phyloP scores from a whole-genome alignment of 768 basidiomycete species.

The Naematelia encephala region DNA sequence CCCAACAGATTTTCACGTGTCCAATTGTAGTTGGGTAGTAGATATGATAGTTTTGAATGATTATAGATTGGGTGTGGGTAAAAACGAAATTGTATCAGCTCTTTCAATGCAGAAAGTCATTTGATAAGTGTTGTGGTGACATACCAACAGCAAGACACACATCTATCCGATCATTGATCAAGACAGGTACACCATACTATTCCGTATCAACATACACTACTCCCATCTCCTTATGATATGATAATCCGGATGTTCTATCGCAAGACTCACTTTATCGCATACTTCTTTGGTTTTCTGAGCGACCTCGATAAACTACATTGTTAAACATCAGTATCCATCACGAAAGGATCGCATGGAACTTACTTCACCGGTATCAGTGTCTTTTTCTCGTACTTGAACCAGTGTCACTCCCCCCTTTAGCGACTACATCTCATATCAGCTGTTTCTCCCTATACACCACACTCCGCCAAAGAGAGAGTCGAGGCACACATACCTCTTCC shows the following conservation, averaged over 20 bases:
- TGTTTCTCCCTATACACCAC: not conserved
- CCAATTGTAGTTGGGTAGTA: too few relatives aligned
- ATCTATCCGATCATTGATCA: slow-evolving; percentile 69
- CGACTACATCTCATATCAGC: slow-evolving; percentile 55
- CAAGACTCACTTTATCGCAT: slow-evolving; percentile 60
- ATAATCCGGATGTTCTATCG: too few relatives aligned
- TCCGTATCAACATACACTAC: slow-evolving; percentile 54
- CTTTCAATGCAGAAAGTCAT: not conserved
- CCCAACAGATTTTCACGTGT: too few relatives aligned
- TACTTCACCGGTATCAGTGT: slow-evolving; percentile 73
- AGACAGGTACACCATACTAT: slow-evolving; percentile 69
- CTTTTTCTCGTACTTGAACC: slow-evolving; percentile 86
- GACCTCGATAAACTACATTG: slow-evolving; percentile 77
- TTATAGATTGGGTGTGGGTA: too few relatives aligned
- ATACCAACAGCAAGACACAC: slow-evolving; percentile 74
- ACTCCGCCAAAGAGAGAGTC: not conserved
- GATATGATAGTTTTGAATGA: too few relatives aligned
- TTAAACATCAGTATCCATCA: too few relatives aligned
- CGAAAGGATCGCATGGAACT: too few relatives aligned
- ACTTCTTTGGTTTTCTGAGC: slow-evolving; percentile 67
- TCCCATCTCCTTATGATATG: not conserved
- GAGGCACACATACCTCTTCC: slow-evolving; percentile 61
- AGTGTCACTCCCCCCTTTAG: slow-evolving; percentile 82
- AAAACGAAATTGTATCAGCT: too few relatives aligned
- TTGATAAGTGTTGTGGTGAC: slow-evolving; percentile 1